Conservation (phyloP, 768 basidiomycete genomes). For the Gloeophyllum trabeum region DNA sequence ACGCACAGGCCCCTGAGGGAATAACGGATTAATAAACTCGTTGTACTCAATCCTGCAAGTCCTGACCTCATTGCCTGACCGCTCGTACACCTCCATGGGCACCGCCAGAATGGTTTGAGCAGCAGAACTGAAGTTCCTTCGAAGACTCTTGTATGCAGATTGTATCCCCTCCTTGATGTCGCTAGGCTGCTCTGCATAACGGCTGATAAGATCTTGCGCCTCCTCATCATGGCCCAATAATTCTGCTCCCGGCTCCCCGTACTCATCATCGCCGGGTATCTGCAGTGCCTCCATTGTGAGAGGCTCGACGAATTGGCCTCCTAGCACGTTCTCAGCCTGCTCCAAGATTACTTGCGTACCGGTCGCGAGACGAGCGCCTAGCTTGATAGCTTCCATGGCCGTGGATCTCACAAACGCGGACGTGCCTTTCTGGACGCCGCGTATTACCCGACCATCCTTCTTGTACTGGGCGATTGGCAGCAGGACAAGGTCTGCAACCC, state of each 20-base stretch:
- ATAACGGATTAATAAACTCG: slow-evolving; percentile 4
- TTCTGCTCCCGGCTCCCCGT: slow-evolving; percentile 12
- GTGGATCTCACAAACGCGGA: slow-evolving; percentile 90
- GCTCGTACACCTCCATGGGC: slow-evolving; percentile 98
- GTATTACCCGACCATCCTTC: slow-evolving; percentile 88
- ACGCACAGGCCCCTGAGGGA: slow-evolving; percentile 74
- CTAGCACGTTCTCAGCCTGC: slow-evolving; percentile 85
- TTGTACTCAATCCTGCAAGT: neutral
- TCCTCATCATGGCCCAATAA: slow-evolving; percentile 24
- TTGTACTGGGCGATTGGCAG: slow-evolving; percentile 96
- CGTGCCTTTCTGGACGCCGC: slow-evolving; percentile 90
- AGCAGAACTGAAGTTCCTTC: slow-evolving; percentile 80
- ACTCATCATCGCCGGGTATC: slow-evolving; percentile 15
- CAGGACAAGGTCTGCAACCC: slow-evolving; percentile 90
- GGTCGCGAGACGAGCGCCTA: slow-evolving; percentile 88
- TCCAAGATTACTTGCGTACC: slow-evolving; percentile 98
- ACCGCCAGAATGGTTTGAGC: slow-evolving; percentile 98
- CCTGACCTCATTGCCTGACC: slow-evolving; percentile 80
- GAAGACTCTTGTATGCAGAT: slow-evolving; percentile 83
- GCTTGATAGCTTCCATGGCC: slow-evolving; percentile 89
- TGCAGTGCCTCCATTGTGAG: slow-evolving; percentile 61
- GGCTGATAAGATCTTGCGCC: slow-evolving; percentile 54
- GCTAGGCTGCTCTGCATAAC: slow-evolving; percentile 85
- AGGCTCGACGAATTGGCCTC: slow-evolving; percentile 59
- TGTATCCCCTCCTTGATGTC: slow-evolving; percentile 82